These are phyloP conservation scores for Diplodia sapinea DNA, from an alignment of 2,329 filamentous ascomycete species.

Conservation along the genomic window DNA sequence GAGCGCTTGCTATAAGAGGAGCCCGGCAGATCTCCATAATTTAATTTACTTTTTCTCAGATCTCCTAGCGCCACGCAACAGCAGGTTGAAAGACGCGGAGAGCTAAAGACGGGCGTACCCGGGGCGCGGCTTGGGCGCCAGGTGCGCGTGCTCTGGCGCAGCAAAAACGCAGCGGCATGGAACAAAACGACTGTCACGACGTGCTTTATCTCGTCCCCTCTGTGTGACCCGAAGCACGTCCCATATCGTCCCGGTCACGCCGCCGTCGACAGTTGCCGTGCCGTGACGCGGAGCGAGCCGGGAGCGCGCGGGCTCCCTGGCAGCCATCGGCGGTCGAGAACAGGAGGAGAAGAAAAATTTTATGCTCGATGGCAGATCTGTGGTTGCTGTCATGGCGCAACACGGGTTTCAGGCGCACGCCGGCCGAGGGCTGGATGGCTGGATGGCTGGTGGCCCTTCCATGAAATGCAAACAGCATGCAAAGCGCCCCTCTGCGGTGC, in stretches of 20 bases:
- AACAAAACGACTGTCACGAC: constrained; percentile 4
- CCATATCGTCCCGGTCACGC: constrained; percentile 10
- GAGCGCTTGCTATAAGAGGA: constrained; percentile 18
- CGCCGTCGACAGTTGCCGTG: background rate
- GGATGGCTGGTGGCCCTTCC: constrained; percentile 3
- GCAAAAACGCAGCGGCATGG: background rate
- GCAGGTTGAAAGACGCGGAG: background rate
- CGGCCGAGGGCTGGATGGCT: constrained; percentile 18
- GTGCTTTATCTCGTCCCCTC: constrained; percentile 13
- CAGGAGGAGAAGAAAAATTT: background rate
- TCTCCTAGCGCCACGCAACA: constrained; percentile 15
- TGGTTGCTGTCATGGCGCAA: constrained; percentile 10
- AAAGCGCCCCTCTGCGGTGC: constrained; percentile 10
- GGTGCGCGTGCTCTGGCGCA: constrained; percentile 17
- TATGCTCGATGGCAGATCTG: background rate
- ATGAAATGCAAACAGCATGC: constrained; percentile 20
- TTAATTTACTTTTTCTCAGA: constrained; percentile 26
- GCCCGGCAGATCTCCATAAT: constrained; percentile 28
- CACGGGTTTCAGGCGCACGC: constrained; percentile 8
- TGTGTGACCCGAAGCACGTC: constrained; percentile 17
- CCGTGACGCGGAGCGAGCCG: constrained; percentile 1
- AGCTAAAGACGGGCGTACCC: constrained; percentile 23
- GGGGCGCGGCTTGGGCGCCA: constrained; percentile 10
- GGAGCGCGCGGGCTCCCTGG: constrained; percentile 9
- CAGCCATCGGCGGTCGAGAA: background rate